A percentile compares a stretch with the other conserved stretches of the same genome.
These are phyloP conservation scores for Scutellaria barbata DNA, from an alignment of 257 asterid genomes.

Conservation along the genomic window DNA sequence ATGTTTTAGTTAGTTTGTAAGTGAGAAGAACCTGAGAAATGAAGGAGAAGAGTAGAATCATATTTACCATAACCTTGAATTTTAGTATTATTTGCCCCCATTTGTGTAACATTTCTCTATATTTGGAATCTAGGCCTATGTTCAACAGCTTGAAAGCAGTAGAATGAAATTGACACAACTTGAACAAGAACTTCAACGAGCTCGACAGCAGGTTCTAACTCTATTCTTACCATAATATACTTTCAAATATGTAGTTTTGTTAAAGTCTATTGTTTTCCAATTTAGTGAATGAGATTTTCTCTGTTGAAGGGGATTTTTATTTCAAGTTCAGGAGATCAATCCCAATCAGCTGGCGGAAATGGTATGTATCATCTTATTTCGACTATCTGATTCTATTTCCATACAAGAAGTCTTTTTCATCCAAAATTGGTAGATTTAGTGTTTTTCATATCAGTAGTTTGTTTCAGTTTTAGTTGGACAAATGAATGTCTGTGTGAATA, in stretches of 20 bases:
- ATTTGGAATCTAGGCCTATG: conserved; percentile 76
- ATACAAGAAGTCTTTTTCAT: conserved; percentile 17
- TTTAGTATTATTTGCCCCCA: conserved; percentile 1
- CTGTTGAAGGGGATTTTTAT: conserved; percentile 81
- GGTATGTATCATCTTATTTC: conserved; percentile 58
- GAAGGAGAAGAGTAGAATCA: background rate
- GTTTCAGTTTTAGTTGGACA: too few relatives aligned
- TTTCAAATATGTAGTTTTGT: conserved; percentile 15
- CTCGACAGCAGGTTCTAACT: conserved; percentile 87
- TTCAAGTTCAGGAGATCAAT: conserved; percentile 96
- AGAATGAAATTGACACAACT: conserved; percentile 99
- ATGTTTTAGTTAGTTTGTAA: background rate
- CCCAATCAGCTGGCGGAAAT: conserved; percentile 89
- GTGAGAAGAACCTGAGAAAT: background rate
- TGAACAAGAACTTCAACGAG: conserved; percentile 99
- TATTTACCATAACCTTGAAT: background rate
- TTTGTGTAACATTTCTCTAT: conserved; percentile 27
- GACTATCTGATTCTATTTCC: conserved; percentile 32
- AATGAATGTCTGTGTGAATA: background rate
- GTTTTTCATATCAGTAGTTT: conserved; percentile 2
- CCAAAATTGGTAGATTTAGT: conserved; percentile 18
- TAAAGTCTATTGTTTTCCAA: conserved; percentile 19
- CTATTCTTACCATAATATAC: conserved; percentile 14
- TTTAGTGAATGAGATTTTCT: conserved; percentile 37
- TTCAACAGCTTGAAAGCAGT: conserved; percentile 97